phyloP scores from a whole-genome alignment of 768 basidiomycete species.

The Naganishia antarctica region DNA sequence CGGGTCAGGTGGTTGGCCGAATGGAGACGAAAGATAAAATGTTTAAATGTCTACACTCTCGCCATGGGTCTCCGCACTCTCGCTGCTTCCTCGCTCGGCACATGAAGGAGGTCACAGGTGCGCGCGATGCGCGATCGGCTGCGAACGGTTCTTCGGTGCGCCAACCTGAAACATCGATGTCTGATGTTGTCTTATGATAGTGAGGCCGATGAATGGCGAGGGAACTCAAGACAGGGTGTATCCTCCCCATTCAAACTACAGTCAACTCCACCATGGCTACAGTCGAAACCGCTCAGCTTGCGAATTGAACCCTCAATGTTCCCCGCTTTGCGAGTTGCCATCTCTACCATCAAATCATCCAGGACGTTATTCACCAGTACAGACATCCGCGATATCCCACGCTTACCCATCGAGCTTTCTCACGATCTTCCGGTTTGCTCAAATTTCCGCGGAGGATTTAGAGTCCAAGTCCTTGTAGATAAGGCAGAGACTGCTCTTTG shows the following conservation, averaged over 20 bases:
- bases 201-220: no score
- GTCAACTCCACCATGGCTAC: no score
- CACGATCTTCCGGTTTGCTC: neutral
- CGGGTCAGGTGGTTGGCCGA: slow-evolving; percentile 9
- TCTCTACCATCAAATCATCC: neutral
- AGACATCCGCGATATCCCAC: neutral
- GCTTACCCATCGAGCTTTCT: neutral
- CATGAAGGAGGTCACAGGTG: neutral
- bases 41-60: slow-evolving; percentile 16
- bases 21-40: neutral
- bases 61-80: neutral
- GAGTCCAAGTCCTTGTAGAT: neutral
- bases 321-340: neutral
- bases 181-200: no score
- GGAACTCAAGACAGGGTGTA: no score
- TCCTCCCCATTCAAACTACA: no score
- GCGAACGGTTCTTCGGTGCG: no score
- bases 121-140: neutral
- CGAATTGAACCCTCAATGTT: no score
- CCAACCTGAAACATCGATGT: no score
- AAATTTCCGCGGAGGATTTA: neutral
- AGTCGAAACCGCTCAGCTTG: no score
- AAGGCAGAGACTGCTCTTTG: neutral
- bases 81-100: neutral
- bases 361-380: neutral